A percentile compares a stretch with the other conserved stretches of the same genome.
These are phyloP conservation scores for Chrysoporthe austroafricana DNA, from an alignment of 2,329 filamentous ascomycete species.

Conservation along the genomic window DNA sequence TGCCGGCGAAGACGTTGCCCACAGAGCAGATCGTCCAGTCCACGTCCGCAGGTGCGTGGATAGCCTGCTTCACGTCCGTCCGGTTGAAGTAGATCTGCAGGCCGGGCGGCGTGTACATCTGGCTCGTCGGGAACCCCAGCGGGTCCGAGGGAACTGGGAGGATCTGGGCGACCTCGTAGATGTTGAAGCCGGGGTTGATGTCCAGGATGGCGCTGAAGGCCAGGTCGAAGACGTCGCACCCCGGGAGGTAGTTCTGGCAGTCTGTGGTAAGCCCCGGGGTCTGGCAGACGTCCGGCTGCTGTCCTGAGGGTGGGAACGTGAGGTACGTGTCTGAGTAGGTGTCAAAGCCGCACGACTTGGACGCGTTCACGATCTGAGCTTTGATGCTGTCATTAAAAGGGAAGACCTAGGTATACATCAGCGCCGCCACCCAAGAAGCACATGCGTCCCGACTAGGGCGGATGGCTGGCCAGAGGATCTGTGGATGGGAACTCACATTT, in stretches of 20 bases:
- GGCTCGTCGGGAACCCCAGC: constrained; percentile 55
- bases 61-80: constrained; percentile 44
- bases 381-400: constrained; percentile 60
- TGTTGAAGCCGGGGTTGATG: constrained; percentile 71
- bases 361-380: constrained; percentile 50
- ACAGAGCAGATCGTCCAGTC: constrained; percentile 61
- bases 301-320: constrained; percentile 66
- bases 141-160: constrained; percentile 35
- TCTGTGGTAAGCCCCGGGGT: constrained; percentile 46
- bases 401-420: constrained; percentile 47
- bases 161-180: constrained; percentile 65
- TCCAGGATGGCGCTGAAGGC: constrained; percentile 54
- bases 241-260: constrained; percentile 45
- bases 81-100: constrained; percentile 69
- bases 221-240: constrained; percentile 56
- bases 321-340: constrained; percentile 61
- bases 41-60: constrained; percentile 32
- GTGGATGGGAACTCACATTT: constrained; percentile 5
- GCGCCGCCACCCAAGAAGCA: background rate
- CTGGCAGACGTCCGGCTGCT: constrained; percentile 49
- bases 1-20: constrained; percentile 48
- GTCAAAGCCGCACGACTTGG: constrained; percentile 62
- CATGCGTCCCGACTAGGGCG: background rate
- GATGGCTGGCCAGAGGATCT: background rate
- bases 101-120: constrained; percentile 63